Evolutionary conservation across 2,329 filamentous ascomycete genomes (phyloP).

Genomic region (Dactylellina sp.): DNA sequence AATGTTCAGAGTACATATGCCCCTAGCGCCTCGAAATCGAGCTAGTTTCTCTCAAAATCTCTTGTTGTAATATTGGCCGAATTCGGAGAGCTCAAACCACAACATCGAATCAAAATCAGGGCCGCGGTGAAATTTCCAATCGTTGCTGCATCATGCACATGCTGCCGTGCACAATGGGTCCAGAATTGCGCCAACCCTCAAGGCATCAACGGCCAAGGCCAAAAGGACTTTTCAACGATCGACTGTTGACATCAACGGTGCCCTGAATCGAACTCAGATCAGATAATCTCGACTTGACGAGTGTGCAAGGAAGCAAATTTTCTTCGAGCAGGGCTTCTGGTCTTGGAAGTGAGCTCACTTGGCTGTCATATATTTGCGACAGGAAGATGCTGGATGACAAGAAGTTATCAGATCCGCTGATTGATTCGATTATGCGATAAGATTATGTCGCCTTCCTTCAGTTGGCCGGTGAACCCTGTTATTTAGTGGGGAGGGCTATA

Average conservation of each 20-base stretch:
- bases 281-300: slow-evolving; percentile 41
- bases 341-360: slow-evolving; percentile 9
- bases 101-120: background rate
- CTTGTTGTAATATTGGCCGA: slow-evolving; percentile 11
- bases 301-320: slow-evolving; percentile 20
- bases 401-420: slow-evolving; percentile 53
- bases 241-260: slow-evolving; percentile 37
- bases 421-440: slow-evolving; percentile 54
- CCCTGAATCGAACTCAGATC: slow-evolving; percentile 46
- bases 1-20: slow-evolving; percentile 12
- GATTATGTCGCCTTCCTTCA: slow-evolving; percentile 21
- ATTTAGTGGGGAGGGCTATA: background rate
- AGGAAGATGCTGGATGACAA: background rate
- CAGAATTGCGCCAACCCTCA: slow-evolving; percentile 9
- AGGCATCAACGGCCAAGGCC: slow-evolving; percentile 56
- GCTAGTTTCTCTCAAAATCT: slow-evolving; percentile 22
- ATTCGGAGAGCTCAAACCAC: slow-evolving; percentile 28
- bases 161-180: background rate
- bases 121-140: slow-evolving; percentile 6
- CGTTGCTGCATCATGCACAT: slow-evolving; percentile 32
- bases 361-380: no score
- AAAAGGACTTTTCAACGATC: slow-evolving; percentile 5
- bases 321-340: background rate
- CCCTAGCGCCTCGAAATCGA: slow-evolving; percentile 14
- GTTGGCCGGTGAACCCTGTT: background rate